Evolutionary conservation across 2,329 filamentous ascomycete species (phyloP).

Genomic region (Phialophora tarda): DNA sequence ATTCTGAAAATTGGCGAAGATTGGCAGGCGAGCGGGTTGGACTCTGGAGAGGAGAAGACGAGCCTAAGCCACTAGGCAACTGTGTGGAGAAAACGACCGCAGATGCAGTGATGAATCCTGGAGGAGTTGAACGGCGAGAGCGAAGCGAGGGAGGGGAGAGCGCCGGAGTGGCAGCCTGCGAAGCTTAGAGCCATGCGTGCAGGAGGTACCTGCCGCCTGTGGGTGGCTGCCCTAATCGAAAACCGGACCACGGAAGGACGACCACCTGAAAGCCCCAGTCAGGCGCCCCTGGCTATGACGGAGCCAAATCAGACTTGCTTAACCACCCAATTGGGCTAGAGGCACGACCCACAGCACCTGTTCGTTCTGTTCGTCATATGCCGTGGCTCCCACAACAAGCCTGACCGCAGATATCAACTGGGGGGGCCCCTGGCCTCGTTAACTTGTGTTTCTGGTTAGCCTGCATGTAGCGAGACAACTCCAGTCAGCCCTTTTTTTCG

Average conservation of each 20-base stretch:
- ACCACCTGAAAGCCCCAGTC: not conserved
- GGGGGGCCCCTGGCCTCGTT: slow-evolving; percentile 17
- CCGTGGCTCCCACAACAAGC: slow-evolving; percentile 20
- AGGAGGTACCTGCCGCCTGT: slow-evolving; percentile 21
- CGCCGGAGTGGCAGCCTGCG: not conserved
- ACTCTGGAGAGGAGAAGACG: slow-evolving; percentile 14
- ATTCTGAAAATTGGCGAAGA: slow-evolving; percentile 25
- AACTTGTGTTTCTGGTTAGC: slow-evolving; percentile 14
- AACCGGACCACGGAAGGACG: slow-evolving; percentile 11
- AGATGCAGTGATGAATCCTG: slow-evolving; percentile 23
- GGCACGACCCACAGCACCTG: slow-evolving; percentile 24
- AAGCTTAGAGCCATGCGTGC: slow-evolving; percentile 16
- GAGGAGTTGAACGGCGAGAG: slow-evolving; percentile 22
- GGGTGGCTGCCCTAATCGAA: slow-evolving; percentile 9
- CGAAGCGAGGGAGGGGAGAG: slow-evolving; percentile 26
- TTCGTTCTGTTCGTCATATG: slow-evolving; percentile 29
- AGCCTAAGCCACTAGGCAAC: slow-evolving; percentile 22
- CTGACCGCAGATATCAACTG: slow-evolving; percentile 1
- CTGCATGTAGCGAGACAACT: slow-evolving; percentile 9
- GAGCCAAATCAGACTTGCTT: slow-evolving; percentile 11
- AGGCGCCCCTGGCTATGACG: not conserved
- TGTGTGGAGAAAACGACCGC: slow-evolving; percentile 21
- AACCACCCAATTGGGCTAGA: slow-evolving; percentile 14
- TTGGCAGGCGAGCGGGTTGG: slow-evolving; percentile 13
- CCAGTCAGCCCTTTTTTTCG: slow-evolving; percentile 15